Percentiles rank a stretch among this genome's conserved stretches.
These are phyloP conservation scores for Antitrichia curtipendula DNA, from an alignment of 225 moss, liverwort and hornwort species.

Conservation along the genomic window DNA sequence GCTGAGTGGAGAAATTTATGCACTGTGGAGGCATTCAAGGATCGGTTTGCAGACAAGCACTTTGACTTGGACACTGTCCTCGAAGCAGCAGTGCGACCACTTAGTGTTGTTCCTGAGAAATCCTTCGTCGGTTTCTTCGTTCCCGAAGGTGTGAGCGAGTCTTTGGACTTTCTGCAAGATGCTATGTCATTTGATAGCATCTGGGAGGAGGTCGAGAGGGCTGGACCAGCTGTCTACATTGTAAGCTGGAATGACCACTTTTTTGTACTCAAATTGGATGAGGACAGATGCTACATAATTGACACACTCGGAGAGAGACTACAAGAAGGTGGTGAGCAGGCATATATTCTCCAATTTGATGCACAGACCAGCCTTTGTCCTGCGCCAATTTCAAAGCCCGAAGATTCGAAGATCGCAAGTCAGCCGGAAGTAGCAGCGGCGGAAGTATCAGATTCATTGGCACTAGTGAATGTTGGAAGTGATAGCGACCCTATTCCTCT, in stretches of 20 bases:
- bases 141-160: constrained; percentile 68
- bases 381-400: constrained; percentile 9
- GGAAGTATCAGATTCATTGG: constrained; percentile 24
- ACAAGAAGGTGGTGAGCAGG: constrained; percentile 92
- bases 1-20: constrained; percentile 95
- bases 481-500: neutral
- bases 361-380: constrained; percentile 34
- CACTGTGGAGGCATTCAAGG: constrained; percentile 77
- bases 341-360: constrained; percentile 90
- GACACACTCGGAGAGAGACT: constrained; percentile 93
- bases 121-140: constrained; percentile 84
- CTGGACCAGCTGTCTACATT: constrained; percentile 79
- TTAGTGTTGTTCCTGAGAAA: constrained; percentile 55
- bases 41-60: constrained; percentile 78
- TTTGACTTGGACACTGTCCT: constrained; percentile 90
- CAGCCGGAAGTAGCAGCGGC: constrained; percentile 14
- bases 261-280: constrained; percentile 82
- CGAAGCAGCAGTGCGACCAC: constrained; percentile 71
- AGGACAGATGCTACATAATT: constrained; percentile 73
- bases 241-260: constrained; percentile 99
- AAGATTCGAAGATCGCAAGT: constrained; percentile 19
- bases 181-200: constrained; percentile 77
- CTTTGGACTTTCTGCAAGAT: constrained; percentile 65
- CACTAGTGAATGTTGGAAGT: constrained; percentile 23
- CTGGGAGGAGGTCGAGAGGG: constrained; percentile 76